Conservation (phyloP, 2,329 filamentous ascomycete genomes). For the Fusarium chaquense region DNA sequence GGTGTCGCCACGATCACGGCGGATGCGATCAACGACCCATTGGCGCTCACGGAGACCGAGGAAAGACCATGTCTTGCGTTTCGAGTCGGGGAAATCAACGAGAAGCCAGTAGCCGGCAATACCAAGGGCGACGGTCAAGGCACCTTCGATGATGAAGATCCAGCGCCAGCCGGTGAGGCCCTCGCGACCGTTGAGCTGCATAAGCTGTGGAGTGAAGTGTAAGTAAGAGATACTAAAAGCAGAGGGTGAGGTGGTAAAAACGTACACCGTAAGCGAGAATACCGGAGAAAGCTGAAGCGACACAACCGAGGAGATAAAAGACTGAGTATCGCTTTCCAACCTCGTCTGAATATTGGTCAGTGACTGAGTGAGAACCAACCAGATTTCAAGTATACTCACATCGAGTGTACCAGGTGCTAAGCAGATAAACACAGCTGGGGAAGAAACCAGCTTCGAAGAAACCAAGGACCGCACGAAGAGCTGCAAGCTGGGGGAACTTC, state of each 20-base stretch:
- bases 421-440: conserved; percentile 75
- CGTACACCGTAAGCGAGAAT: conserved; percentile 76
- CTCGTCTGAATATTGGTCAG: conserved; percentile 61
- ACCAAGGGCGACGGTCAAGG: conserved; percentile 66
- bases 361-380: neutral
- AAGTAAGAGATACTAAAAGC: neutral
- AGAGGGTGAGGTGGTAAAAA: conserved; percentile 37
- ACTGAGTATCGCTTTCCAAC: conserved; percentile 75
- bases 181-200: conserved; percentile 70
- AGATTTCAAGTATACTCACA: conserved; percentile 57
- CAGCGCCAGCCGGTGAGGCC: conserved; percentile 72
- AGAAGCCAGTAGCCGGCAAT: conserved; percentile 67
- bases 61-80: conserved; percentile 64
- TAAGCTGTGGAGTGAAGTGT: conserved; percentile 56
- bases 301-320: conserved; percentile 77
- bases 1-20: conserved; percentile 69
- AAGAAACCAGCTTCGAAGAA: conserved; percentile 79
- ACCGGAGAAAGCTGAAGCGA: conserved; percentile 74
- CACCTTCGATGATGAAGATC: conserved; percentile 71
- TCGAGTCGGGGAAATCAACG: conserved; percentile 73
- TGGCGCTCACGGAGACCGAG: conserved; percentile 62
- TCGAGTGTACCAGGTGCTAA: conserved; percentile 80
- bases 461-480: conserved; percentile 69
- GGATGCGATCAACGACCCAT: conserved; percentile 67
- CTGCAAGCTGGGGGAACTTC: conserved; percentile 64